A percentile compares a stretch with the other conserved stretches of the same genome.
phyloP scores from a whole-genome alignment of 768 basidiomycete genomes.

The Termitomyces sp. region DNA sequence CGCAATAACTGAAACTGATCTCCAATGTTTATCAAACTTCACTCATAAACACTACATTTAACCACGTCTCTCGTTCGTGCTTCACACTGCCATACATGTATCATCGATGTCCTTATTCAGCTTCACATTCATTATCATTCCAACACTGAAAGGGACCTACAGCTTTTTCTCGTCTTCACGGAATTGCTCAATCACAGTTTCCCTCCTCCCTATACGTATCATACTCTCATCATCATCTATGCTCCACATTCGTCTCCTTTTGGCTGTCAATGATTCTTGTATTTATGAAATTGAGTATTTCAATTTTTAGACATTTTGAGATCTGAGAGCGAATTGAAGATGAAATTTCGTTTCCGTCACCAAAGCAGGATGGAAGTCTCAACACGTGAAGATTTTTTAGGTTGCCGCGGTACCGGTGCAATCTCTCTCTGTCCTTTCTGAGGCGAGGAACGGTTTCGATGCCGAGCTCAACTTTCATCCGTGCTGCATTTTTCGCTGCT shows the following conservation, averaged over 20 bases:
- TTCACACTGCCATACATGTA: constrained; percentile 19
- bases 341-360: too few species aligned
- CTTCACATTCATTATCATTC: constrained; percentile 25
- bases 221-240: constrained; percentile 29
- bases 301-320: background rate
- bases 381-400: background rate
- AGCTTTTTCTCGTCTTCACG: constrained; percentile 14
- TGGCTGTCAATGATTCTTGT: constrained; percentile 14
- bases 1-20: constrained; percentile 30
- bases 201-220: constrained; percentile 23
- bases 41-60: constrained; percentile 13
- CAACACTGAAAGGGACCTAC: constrained; percentile 24
- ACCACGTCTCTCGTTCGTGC: constrained; percentile 11
- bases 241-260: constrained; percentile 14
- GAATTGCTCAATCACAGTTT: constrained; percentile 26
- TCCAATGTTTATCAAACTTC: constrained; percentile 11
- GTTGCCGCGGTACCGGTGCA: too few species aligned
- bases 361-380: too few species aligned
- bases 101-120: constrained; percentile 23
- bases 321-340: background rate
- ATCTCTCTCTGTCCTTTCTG: too few species aligned
- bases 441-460: constrained; percentile 1
- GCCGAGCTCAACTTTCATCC: constrained; percentile 41
- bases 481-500: constrained; percentile 73
- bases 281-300: constrained; percentile 15